Percentiles rank a stretch among this genome's conserved stretches.
Conservation (phyloP, 179 eudicot genomes). For the Spergularia azorica region DNA sequence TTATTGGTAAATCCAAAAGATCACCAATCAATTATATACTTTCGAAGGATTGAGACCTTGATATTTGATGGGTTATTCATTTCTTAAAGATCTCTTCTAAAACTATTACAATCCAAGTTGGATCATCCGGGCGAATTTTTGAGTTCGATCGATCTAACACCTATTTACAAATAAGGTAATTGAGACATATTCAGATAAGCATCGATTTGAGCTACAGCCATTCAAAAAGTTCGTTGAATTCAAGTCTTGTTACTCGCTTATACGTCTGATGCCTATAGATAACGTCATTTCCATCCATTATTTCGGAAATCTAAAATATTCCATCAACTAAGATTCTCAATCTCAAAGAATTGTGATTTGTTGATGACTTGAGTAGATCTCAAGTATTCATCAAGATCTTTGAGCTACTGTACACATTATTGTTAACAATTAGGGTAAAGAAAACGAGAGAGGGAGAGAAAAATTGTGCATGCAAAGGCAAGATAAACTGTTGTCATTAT, state of each 20-base stretch:
- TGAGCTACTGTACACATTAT: neutral
- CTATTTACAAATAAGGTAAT: no score
- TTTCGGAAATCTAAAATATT: neutral
- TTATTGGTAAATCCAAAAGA: neutral
- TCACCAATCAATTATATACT: neutral
- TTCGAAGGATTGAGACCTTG: neutral
- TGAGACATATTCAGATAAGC: no score
- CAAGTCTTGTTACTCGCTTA: no score
- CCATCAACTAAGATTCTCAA: slow-evolving; percentile 7
- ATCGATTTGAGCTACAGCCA: no score
- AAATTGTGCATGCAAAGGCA: neutral
- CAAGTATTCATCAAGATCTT: neutral
- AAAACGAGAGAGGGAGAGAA: neutral
- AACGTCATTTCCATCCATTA: no score
- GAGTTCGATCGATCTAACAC: no score
- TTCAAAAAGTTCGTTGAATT: no score
- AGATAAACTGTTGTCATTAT: neutral
- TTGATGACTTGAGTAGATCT: slow-evolving; percentile 6
- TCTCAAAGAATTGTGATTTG: neutral
- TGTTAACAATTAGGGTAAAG: neutral
- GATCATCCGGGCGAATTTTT: no score
- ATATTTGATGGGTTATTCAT: no score
- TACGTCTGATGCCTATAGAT: no score
- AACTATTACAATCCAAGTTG: no score
- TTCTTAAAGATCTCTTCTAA: no score